These are phyloP conservation scores for Acanthochlamys bracteata DNA, from an alignment of 106 monocot species.

Conservation along the genomic window DNA sequence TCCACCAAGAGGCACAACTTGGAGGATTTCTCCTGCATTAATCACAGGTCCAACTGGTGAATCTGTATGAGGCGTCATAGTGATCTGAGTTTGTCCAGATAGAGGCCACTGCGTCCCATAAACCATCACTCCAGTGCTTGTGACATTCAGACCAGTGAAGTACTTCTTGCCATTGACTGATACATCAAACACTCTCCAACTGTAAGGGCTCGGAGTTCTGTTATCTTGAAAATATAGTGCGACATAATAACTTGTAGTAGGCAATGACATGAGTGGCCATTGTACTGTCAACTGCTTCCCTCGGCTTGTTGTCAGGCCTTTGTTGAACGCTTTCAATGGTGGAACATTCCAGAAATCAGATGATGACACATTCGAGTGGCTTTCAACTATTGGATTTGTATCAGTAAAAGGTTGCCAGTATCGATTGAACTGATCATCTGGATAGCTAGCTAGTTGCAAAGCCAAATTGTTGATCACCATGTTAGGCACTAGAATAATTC, in stretches of 20 bases:
- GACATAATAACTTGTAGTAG: constrained; percentile 61
- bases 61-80: constrained; percentile 33
- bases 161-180: constrained; percentile 46
- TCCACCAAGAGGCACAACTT: constrained; percentile 31
- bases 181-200: constrained; percentile 85
- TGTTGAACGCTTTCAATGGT: constrained; percentile 34
- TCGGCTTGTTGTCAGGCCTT: constrained; percentile 54
- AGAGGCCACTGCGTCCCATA: constrained; percentile 60
- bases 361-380: constrained; percentile 43
- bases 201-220: constrained; percentile 58
- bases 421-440: constrained; percentile 90
- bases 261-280: constrained; percentile 62
- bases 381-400: constrained; percentile 35
- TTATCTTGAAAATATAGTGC: constrained; percentile 94
- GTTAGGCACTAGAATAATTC: too few species aligned
- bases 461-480: constrained; percentile 8
- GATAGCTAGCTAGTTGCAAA: constrained; percentile 59
- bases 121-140: constrained; percentile 60
- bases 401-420: constrained; percentile 68
- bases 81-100: constrained; percentile 50
- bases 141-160: constrained; percentile 54
- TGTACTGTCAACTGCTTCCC: constrained; percentile 47
- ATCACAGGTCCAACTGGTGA: constrained; percentile 85
- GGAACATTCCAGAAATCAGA: constrained; percentile 84
- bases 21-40: constrained; percentile 62